Evolutionary conservation across 2,329 filamentous ascomycete species (phyloP), one percentile per base, ranked within the genome.

Genomic region (Paramyrothecium roridum): DNA sequence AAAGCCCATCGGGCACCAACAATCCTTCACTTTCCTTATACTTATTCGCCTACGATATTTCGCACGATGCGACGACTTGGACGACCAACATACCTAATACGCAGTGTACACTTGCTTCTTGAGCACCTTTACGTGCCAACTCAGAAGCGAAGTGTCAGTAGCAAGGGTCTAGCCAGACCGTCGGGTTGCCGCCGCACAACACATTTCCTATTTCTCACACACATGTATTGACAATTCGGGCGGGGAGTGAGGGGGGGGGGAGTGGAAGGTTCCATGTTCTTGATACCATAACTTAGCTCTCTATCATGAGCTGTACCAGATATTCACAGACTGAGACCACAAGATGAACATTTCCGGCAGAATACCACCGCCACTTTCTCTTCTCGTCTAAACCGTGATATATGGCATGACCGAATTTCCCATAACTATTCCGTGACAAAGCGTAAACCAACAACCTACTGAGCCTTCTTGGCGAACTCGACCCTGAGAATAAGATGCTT

Each of bases 401-500:
- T 53, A 62, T 57, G 56, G 54, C 52, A 54, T 56, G 37, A 43
- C 37, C 37, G 13, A 19, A 43, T 17, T 63, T 59, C 63, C 62
- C 66, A 59, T 63, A 66, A 64, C 60, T 68, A 65, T 63, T 61
- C 63, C 63, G 57, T 63, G 59, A 63, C 61, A 65, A 62, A 57
- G 66, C 62, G 55, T 57, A 67, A 69, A 43, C 37, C 37, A 43
- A 43, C 37, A 16, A 57, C 61, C 61, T 74, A 75, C 68, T 67
- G 63, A 64, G 84, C 81, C 78, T 87, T 88, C 81, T 93, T 95
- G 63, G 90, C 90, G 76, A 95, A 95, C 78, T 95, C 90, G 63
- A 95, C 90, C 71, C 89, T 83, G 67, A 95, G 76, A 73, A 95
- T 95, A 67, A 95, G 81, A 79, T 95, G 90, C 75, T 90, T 89